Evolutionary conservation across 2,329 filamentous ascomycete genomes (phyloP), one percentile per base, ranked within the genome.

Genomic region (Graphilbum fragrans): DNA sequence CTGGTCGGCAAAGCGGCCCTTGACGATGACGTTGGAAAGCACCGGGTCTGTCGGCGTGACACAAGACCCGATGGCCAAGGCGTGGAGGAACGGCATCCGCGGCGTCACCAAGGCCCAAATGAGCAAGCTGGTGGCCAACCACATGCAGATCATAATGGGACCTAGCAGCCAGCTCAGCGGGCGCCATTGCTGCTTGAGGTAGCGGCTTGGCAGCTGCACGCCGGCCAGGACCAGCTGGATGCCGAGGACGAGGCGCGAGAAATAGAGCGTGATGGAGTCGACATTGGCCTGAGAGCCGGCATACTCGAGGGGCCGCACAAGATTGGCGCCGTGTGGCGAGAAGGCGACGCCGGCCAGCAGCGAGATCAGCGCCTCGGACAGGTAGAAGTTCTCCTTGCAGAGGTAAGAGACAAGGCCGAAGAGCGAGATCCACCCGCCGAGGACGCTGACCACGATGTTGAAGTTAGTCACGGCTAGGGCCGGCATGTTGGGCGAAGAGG

Each of bases 1-100:
- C 52, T 87, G 82, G 53, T 94, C 87, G 1, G 88, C 88, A 55
- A 94, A 95, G 9, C 45, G 39, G 36, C 45, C 49, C 64, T 94
- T 94, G 36, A 94, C 86, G 43, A 94, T 94, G 3, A 83, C 83
- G 48, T 92, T 90, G 16, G 83, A 90, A 31, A 94, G 60, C 1
- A 94, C 78, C 0, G 88, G 88, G 52, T 95, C 88, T 0, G 88
- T 94, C 0, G 87, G 88, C 3, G 88, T 92, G n/a, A 95, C 78
- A 53, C 87, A 94, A 1, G 87, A 83, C 1, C 79, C 87, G 11
- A 94, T 67, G 16, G 80, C 82, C 11, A 94, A 67, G 0, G 88
- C 83, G 49, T 92, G 82, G 2, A 94, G 66, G 48, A 92, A 84
- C 23, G 66, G 67, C 16, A 90, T 65, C 38, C 77, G 63, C 0